phyloP scores from a whole-genome alignment of 164 flowering plant species.

The Malania oleifera region DNA sequence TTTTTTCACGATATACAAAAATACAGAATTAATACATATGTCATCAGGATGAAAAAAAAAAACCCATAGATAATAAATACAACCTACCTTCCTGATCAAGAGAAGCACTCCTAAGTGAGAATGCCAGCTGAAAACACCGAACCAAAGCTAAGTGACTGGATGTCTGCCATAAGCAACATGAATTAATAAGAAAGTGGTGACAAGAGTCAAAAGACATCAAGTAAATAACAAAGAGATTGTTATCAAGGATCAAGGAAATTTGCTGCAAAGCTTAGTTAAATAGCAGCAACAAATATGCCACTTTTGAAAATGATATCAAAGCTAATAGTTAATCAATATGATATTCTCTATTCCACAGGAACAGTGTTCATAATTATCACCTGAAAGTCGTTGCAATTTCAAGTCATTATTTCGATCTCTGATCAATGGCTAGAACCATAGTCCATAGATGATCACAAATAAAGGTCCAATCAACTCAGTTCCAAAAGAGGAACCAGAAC shows the following conservation, averaged over 20 bases:
- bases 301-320: neutral
- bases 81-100: constrained; percentile 59
- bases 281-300: neutral
- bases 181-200: neutral
- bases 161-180: constrained; percentile 32
- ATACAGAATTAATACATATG: no score
- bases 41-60: neutral
- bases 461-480: no score
- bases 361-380: no score
- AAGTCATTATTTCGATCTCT: no score
- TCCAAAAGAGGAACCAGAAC: no score
- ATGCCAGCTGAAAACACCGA: constrained; percentile 82
- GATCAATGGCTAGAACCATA: no score
- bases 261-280: no score
- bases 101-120: constrained; percentile 69
- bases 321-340: neutral
- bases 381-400: no score
- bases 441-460: no score
- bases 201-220: neutral
- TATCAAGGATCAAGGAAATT: neutral
- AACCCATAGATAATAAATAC: neutral
- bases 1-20: no score
- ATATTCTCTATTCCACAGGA: no score
- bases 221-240: no score
- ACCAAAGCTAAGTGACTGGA: constrained; percentile 61